phyloP scores from a whole-genome alignment of 2,329 filamentous ascomycete genomes.

The Paecilomyces niveus region DNA sequence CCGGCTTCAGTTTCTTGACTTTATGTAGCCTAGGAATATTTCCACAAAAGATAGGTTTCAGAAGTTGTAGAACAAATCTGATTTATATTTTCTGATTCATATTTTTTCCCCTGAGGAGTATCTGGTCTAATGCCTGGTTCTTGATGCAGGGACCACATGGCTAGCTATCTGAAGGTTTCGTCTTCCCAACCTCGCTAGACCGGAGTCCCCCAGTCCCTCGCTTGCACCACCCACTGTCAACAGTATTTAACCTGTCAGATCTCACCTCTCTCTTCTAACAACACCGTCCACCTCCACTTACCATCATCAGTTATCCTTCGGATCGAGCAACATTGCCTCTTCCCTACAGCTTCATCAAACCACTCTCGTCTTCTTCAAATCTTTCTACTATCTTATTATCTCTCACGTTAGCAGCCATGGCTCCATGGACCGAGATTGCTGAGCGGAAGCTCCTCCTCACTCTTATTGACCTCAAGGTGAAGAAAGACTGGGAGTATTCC shows the following conservation, averaged over 20 bases:
- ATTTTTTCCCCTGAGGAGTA: no score
- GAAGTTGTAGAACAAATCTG: no score
- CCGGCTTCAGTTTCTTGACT: no score
- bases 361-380: neutral
- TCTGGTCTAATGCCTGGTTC: neutral
- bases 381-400: neutral
- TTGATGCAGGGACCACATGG: neutral
- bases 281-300: neutral
- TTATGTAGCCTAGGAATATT: no score
- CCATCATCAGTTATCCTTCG: neutral
- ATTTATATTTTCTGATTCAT: no score
- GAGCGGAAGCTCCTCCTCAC: neutral
- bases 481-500: neutral
- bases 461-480: neutral
- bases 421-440: neutral
- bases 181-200: neutral
- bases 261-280: neutral
- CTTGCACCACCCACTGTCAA: neutral
- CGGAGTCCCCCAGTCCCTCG: neutral
- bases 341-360: neutral
- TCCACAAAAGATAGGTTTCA: no score
- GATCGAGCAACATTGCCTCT: neutral
- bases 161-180: neutral
- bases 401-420: neutral
- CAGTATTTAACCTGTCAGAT: neutral